A percentile compares a stretch with the other conserved stretches of the same genome.
Evolutionary conservation across 2,329 filamentous ascomycete genomes (phyloP).

Genomic region (Ascochyta viciae-villosae): DNA sequence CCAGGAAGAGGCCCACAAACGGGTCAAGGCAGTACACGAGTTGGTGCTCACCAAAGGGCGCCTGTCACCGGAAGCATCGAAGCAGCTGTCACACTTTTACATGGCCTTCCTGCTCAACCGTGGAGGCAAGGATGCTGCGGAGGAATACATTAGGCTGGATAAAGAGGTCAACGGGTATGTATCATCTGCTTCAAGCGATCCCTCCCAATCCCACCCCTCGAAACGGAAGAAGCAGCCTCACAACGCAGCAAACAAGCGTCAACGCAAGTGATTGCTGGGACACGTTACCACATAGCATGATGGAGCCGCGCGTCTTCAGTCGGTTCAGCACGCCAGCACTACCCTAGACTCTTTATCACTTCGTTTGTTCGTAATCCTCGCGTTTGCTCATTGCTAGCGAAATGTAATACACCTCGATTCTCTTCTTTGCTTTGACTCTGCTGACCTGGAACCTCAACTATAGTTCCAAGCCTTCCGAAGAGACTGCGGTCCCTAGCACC

Average conservation of each 20-base stretch:
- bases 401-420: slow-evolving; percentile 40
- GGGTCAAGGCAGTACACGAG: slow-evolving; percentile 81
- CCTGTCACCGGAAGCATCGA: slow-evolving; percentile 71
- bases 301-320: not conserved
- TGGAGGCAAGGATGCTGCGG: slow-evolving; percentile 82
- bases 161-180: slow-evolving; percentile 79
- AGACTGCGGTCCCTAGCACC: slow-evolving; percentile 5
- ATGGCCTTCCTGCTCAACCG: slow-evolving; percentile 83
- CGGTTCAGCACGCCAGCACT: slow-evolving; percentile 4
- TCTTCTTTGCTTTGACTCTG: slow-evolving; percentile 18
- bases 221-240: slow-evolving; percentile 42
- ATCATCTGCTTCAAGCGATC: slow-evolving; percentile 41
- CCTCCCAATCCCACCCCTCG: slow-evolving; percentile 29
- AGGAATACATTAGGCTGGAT: slow-evolving; percentile 84
- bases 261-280: slow-evolving; percentile 31
- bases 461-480: slow-evolving; percentile 24
- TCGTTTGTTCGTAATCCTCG: slow-evolving; percentile 26
- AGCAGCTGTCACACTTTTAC: slow-evolving; percentile 78
- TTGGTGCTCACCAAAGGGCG: slow-evolving; percentile 76
- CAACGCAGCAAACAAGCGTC: slow-evolving; percentile 43
- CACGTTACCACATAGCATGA: slow-evolving; percentile 14
- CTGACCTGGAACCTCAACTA: slow-evolving; percentile 15
- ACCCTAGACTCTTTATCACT: slow-evolving; percentile 20
- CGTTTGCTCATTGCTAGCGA: slow-evolving; percentile 33
- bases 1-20: slow-evolving; percentile 69